Percentiles rank a stretch among this genome's conserved stretches.
phyloP scores from a whole-genome alignment of 768 basidiomycete species.

The Tricholoma sp. region DNA sequence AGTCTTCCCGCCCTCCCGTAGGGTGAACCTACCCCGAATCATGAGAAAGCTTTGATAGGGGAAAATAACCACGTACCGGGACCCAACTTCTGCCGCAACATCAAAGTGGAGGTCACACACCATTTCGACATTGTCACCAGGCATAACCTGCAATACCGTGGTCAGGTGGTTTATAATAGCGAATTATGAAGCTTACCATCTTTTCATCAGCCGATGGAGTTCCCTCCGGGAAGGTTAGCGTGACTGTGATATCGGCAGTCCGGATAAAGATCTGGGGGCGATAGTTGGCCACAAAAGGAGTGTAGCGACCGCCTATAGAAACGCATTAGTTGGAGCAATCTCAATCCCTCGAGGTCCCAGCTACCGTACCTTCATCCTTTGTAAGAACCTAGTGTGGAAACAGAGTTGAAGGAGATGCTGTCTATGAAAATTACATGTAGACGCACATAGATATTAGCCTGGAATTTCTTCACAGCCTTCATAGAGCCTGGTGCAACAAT shows the following conservation, averaged over 20 bases:
- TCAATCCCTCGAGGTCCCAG: slow-evolving; percentile 8
- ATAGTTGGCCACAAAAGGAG: slow-evolving; percentile 92
- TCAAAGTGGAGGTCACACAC: slow-evolving; percentile 78
- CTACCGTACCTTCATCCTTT: slow-evolving; percentile 64
- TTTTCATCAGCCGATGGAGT: slow-evolving; percentile 79
- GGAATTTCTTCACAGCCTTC: slow-evolving; percentile 92
- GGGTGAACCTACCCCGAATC: slow-evolving; percentile 57
- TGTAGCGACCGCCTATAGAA: slow-evolving; percentile 66
- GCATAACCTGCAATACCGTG: slow-evolving; percentile 66
- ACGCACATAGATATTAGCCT: slow-evolving; percentile 84
- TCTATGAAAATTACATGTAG: not conserved
- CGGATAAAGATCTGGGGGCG: slow-evolving; percentile 94
- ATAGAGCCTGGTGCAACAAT: slow-evolving; percentile 86
- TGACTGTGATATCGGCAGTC: slow-evolving; percentile 88
- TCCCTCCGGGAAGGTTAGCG: slow-evolving; percentile 81
- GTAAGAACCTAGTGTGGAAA: slow-evolving; percentile 56
- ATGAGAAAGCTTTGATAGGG: not conserved
- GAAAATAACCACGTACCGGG: slow-evolving; percentile 42
- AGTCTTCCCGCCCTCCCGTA: slow-evolving; percentile 93
- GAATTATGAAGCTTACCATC: slow-evolving; percentile 52
- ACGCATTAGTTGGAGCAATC: slow-evolving; percentile 1
- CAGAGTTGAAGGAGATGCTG: not conserved
- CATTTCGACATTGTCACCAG: slow-evolving; percentile 96
- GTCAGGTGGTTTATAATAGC: not conserved
- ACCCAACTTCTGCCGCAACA: slow-evolving; percentile 85